phyloP scores from a whole-genome alignment of 1,284 basidiomycete genomes.

The Trametes versicolor region DNA sequence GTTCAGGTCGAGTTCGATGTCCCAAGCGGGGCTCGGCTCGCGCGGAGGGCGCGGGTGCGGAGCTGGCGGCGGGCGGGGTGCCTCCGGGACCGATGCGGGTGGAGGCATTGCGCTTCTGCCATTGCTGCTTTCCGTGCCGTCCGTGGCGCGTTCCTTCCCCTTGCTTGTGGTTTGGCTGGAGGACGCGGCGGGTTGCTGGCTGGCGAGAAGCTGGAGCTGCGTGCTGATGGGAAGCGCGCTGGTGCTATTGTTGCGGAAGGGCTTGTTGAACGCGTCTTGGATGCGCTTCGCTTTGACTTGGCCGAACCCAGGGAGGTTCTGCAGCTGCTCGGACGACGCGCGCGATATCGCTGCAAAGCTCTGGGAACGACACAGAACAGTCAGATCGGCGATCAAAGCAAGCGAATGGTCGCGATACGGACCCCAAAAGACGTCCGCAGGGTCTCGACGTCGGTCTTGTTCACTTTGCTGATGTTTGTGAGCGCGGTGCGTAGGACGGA shows the following conservation, averaged over 20 bases:
- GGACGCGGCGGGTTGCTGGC: constrained; percentile 8
- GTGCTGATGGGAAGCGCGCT: constrained; percentile 52
- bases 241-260: constrained; percentile 73
- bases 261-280: constrained; percentile 82
- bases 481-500: constrained; percentile 87
- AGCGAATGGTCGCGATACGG: constrained; percentile 45
- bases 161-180: constrained; percentile 26
- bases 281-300: constrained; percentile 92
- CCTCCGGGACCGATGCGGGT: constrained; percentile 1
- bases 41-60: constrained; percentile 29
- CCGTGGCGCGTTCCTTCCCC: constrained; percentile 26
- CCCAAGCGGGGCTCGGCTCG: constrained; percentile 48
- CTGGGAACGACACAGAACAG: constrained; percentile 50
- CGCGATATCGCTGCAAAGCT: constrained; percentile 85
- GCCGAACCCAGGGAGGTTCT: constrained; percentile 92
- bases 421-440: constrained; percentile 94
- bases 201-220: constrained; percentile 21
- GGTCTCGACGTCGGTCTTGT: constrained; percentile 97
- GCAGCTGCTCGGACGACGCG: constrained; percentile 79
- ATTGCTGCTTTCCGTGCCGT: constrained; percentile 6
- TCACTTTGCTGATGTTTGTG: constrained; percentile 92
- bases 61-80: constrained; percentile 22
- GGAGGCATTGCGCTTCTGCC: background rate
- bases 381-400: background rate
- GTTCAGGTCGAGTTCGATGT: constrained; percentile 51